These are phyloP conservation scores for Penicillium bialowiezense DNA, from an alignment of 495 filamentous ascomycete species.

Conservation along the genomic window DNA sequence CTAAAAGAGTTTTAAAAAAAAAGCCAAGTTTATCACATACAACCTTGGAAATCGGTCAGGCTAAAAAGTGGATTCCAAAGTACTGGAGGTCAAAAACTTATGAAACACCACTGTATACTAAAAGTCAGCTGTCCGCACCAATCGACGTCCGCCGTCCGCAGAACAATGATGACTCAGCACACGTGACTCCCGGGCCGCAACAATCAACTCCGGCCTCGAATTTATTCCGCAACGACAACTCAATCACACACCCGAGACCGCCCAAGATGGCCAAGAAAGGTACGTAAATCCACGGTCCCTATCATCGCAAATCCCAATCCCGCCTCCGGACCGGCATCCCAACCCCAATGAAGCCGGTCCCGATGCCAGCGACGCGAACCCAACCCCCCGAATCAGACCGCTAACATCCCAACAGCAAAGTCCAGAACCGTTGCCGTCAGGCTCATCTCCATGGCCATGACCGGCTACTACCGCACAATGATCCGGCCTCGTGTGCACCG, in stretches of 20 bases:
- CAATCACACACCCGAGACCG: slow-evolving; percentile 12
- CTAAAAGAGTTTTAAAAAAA: too few species aligned
- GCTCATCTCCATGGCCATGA: slow-evolving; percentile 97
- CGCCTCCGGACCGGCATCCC: background rate
- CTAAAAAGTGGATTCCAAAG: too few species aligned
- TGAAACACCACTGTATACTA: too few species aligned
- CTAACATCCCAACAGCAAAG: slow-evolving; percentile 60
- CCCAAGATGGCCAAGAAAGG: slow-evolving; percentile 36
- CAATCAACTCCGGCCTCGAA: slow-evolving; percentile 6
- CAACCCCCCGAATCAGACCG: too few species aligned
- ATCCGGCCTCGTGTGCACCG: slow-evolving; percentile 74
- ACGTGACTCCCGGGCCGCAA: slow-evolving; percentile 5
- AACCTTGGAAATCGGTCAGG: too few species aligned
- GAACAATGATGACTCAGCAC: slow-evolving; percentile 2
- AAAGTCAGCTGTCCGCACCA: too few species aligned
- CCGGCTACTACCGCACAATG: slow-evolving; percentile 91
- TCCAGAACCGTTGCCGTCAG: slow-evolving; percentile 89
- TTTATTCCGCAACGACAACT: slow-evolving; percentile 4
- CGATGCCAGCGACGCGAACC: too few species aligned
- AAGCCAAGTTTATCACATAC: too few species aligned
- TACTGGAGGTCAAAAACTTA: too few species aligned
- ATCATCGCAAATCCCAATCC: background rate
- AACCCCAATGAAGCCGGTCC: too few species aligned
- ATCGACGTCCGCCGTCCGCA: too few species aligned
- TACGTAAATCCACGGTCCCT: background rate